Percentiles rank a stretch among this genome's conserved stretches.
Conservation (phyloP, 306 rosid genomes). For the Prunus mume region DNA sequence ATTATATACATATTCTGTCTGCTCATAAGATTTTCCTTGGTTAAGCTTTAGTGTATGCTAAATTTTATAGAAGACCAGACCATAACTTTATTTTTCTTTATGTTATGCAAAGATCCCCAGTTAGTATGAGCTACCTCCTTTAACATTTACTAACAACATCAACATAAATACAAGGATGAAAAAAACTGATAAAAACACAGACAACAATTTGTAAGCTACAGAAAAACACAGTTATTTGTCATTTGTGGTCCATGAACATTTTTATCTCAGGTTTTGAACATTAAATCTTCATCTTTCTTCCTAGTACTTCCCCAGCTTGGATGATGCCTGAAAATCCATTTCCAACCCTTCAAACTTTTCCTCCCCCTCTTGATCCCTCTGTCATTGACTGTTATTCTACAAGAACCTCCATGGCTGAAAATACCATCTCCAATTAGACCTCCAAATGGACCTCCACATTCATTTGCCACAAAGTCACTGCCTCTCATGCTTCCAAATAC, state of each 20-base stretch:
- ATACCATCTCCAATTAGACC: slow-evolving; percentile 36
- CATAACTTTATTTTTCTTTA: not conserved
- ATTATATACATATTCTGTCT: too few species aligned
- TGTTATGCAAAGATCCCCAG: slow-evolving; percentile 1
- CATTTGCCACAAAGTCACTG: slow-evolving; percentile 40
- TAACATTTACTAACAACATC: slow-evolving; percentile 23
- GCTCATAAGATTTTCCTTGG: too few species aligned
- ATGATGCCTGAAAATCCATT: slow-evolving; percentile 81
- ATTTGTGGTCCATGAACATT: slow-evolving; percentile 12
- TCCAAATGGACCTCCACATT: slow-evolving; percentile 30
- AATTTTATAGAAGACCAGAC: not conserved
- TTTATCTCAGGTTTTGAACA: slow-evolving; percentile 50
- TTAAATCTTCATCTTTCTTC: slow-evolving; percentile 63
- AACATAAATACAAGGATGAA: slow-evolving; percentile 31
- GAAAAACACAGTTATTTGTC: slow-evolving; percentile 25
- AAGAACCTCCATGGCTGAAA: slow-evolving; percentile 63
- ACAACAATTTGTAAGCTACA: slow-evolving; percentile 27
- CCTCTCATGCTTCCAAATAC: slow-evolving; percentile 64
- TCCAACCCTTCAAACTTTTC: slow-evolving; percentile 81
- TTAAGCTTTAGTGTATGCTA: too few species aligned
- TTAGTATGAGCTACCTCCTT: slow-evolving; percentile 21
- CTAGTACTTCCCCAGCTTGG: slow-evolving; percentile 50
- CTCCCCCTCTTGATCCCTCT: slow-evolving; percentile 71
- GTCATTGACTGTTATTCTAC: slow-evolving; percentile 79
- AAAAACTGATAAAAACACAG: slow-evolving; percentile 16